Evolutionary conservation across 2,329 filamentous ascomycete genomes (phyloP).

Genomic region (Ilyonectria sp.): DNA sequence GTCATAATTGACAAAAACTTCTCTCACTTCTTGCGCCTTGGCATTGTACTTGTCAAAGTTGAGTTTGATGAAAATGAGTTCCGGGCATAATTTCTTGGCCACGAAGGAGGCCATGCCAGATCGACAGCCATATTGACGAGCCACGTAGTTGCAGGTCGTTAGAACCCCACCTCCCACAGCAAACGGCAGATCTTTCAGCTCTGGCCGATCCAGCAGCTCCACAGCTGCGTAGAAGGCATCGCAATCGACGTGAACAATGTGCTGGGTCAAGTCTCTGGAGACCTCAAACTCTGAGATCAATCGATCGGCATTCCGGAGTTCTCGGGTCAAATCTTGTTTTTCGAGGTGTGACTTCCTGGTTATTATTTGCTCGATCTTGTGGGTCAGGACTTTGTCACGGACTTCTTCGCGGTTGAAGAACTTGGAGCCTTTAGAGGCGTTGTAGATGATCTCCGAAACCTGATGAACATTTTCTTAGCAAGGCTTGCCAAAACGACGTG

Average conservation of each 20-base stretch:
- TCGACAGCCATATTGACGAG: conserved; percentile 89
- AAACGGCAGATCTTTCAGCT: conserved; percentile 89
- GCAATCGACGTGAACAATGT: conserved; percentile 93
- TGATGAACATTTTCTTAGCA: conserved; percentile 21
- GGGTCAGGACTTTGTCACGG: conserved; percentile 85
- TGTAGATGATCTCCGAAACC: conserved; percentile 97
- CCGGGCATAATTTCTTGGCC: conserved; percentile 92
- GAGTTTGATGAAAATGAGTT: conserved; percentile 84
- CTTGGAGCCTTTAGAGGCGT: conserved; percentile 95
- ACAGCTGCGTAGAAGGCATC: conserved; percentile 98
- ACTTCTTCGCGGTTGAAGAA: conserved; percentile 94
- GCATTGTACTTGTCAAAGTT: conserved; percentile 93
- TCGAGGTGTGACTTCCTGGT: conserved; percentile 83
- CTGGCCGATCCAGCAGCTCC: conserved; percentile 86
- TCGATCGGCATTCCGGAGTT: conserved; percentile 84
- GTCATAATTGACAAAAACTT: conserved; percentile 89
- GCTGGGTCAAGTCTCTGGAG: conserved; percentile 84
- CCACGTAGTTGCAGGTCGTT: conserved; percentile 87
- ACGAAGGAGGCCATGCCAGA: conserved; percentile 98
- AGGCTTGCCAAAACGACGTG: neutral
- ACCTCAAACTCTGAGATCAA: conserved; percentile 85
- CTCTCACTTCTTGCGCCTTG: conserved; percentile 90
- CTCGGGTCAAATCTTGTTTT: conserved; percentile 79
- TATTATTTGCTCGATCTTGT: conserved; percentile 87
- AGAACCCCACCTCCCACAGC: conserved; percentile 83